These are phyloP conservation scores for Rhododendron simsii DNA, from an alignment of 148 eudicot species.

Conservation along the genomic window DNA sequence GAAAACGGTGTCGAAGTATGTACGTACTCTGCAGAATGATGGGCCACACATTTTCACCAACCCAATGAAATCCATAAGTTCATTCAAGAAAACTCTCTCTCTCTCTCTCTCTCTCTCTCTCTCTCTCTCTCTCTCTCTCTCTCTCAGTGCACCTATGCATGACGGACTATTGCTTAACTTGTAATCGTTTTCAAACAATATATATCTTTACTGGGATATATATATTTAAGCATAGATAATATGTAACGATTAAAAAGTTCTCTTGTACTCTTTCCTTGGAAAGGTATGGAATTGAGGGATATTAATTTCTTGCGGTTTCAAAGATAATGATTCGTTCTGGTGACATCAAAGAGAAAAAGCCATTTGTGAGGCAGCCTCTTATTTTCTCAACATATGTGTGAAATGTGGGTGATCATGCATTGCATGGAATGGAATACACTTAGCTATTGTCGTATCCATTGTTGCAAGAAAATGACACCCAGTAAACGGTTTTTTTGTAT, in stretches of 20 bases:
- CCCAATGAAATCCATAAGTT: not conserved
- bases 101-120: not conserved
- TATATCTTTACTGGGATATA: not conserved
- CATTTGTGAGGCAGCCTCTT: slow-evolving; percentile 15
- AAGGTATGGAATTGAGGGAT: slow-evolving; percentile 39
- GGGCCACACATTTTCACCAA: not conserved
- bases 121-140: not conserved
- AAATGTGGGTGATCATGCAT: slow-evolving; percentile 4
- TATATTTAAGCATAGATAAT: slow-evolving; percentile 12
- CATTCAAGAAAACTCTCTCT: not conserved
- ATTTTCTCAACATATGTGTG: slow-evolving; percentile 5
- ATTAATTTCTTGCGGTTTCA: slow-evolving; percentile 31
- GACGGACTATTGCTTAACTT: no score
- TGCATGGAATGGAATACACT: slow-evolving; percentile 11
- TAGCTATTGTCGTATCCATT: slow-evolving; percentile 5
- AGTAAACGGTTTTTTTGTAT: no score
- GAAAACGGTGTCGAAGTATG: not conserved
- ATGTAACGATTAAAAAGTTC: slow-evolving; percentile 38
- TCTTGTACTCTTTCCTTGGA: slow-evolving; percentile 37
- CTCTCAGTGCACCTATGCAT: no score
- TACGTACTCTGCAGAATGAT: not conserved
- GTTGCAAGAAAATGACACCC: slow-evolving; percentile 19
- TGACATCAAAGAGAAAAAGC: slow-evolving; percentile 31
- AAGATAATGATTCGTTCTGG: slow-evolving; percentile 46
- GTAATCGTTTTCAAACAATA: not conserved